Base-by-base conservation (phyloP, 169 alveolate species). In the Neospora caninum region DNA sequence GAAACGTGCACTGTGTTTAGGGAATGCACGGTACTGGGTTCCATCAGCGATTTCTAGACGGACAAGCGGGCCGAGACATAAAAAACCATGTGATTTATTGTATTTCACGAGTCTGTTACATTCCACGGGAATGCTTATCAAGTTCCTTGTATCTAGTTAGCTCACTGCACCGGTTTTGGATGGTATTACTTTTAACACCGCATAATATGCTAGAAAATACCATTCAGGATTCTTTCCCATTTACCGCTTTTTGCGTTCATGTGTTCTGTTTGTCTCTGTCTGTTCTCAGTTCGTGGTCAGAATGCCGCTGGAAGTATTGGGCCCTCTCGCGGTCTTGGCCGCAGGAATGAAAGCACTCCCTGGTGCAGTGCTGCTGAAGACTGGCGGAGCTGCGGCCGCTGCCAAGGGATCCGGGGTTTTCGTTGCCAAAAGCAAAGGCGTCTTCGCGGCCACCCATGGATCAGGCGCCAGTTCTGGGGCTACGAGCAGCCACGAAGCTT, bases 251-350 rank as follows among this genome's bases (percentile, higher is more conserved):
- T 78, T 22, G 22, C 0, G 27, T n/a, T n/a, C 45, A 29, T 10
- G 22, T 4, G 13, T 49, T 4, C 58, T 49, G 58, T 13, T 13
- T 49, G 58, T 49, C 58, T 49, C 58, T 49, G 4, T 4, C 58
- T 7, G 58, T 49, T 49, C 58, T 49, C 86, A 78, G 86, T n/a
- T 10, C 27, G 86, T 82, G 31, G 39, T 36, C 34, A 82, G 39
- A 39, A 82, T 82, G 89, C 89, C 89, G 25, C 69, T 42, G 16
- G 89, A 82, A 43, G 89, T 82, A 29, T 49, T 82, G 89, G 89
- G 67, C n/a, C 89, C 89, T 29, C 54, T 82, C 18, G 89, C 89
- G 36, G 67, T 42, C 41, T 82, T 82, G 31, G 39, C 89, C 36
- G 89, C 89, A 0, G 89, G 89, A 0, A 49, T 42, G 89, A 82